A percentile compares a stretch with the other conserved stretches of the same genome.
These are phyloP conservation scores for Sclerotinia borealis DNA, from an alignment of 2,329 filamentous ascomycete species.

Conservation along the genomic window DNA sequence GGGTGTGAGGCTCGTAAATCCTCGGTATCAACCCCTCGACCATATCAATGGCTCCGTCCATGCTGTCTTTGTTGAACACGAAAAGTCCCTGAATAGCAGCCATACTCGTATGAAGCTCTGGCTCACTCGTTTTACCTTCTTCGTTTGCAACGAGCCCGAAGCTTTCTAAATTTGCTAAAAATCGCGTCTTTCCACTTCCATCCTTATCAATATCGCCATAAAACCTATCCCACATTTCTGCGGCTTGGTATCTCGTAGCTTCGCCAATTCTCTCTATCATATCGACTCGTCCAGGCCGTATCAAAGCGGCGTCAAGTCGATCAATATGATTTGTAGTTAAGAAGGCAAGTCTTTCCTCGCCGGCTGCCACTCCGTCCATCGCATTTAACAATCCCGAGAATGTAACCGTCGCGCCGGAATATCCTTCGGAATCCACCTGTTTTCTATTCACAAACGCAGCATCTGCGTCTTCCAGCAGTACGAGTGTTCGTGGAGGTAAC, in stretches of 20 bases:
- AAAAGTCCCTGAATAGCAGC: constrained; percentile 93
- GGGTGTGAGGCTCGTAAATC: constrained; percentile 43
- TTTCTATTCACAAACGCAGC: constrained; percentile 38
- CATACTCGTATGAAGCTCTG: constrained; percentile 59
- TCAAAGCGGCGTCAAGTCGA: constrained; percentile 74
- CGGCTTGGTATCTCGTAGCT: constrained; percentile 78
- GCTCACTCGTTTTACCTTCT: constrained; percentile 14
- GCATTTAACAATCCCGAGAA: constrained; percentile 87
- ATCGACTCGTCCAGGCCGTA: constrained; percentile 87
- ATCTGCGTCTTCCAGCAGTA: constrained; percentile 53
- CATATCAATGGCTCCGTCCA: constrained; percentile 79
- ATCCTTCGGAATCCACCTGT: constrained; percentile 52
- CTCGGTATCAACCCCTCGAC: constrained; percentile 59
- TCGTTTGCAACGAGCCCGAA: constrained; percentile 62
- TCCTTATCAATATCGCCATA: constrained; percentile 74
- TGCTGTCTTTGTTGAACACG: constrained; percentile 87
- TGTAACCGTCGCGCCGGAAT: constrained; percentile 43
- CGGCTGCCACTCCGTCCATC: constrained; percentile 85
- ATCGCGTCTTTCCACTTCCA: constrained; percentile 56
- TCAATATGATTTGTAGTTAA: constrained; percentile 95
- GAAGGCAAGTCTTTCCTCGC: constrained; percentile 90
- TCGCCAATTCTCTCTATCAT: constrained; percentile 88
- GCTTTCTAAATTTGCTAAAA: constrained; percentile 63
- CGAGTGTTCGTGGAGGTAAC: constrained; percentile 46
- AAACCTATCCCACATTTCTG: constrained; percentile 87